Conservation (phyloP, 768 basidiomycete species). For the Boletales sp. region DNA sequence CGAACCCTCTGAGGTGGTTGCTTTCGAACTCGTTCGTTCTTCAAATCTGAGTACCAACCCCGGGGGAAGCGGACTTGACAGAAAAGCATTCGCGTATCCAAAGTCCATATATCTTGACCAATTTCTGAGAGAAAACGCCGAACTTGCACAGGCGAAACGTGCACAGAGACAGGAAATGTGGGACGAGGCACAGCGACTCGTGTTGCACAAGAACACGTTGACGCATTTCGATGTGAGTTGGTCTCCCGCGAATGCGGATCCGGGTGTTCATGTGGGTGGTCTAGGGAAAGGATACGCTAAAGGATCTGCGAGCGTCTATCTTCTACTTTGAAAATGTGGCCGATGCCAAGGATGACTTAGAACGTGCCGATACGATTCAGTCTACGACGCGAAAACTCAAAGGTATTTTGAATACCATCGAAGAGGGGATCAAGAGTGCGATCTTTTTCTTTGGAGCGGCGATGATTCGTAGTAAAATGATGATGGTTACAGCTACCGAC, state of each 20-base stretch:
- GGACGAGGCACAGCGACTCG: conserved; percentile 47
- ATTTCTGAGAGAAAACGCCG: conserved; percentile 58
- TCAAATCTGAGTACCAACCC: conserved; percentile 10
- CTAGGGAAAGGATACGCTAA: conserved; percentile 61
- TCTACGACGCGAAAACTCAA: conserved; percentile 49
- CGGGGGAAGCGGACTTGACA: conserved; percentile 20
- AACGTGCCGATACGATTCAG: conserved; percentile 43
- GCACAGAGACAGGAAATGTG: conserved; percentile 36
- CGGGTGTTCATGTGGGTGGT: neutral
- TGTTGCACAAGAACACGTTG: conserved; percentile 43
- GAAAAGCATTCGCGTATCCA: conserved; percentile 53
- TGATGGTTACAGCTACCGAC: conserved; percentile 46
- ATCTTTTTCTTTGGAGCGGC: neutral
- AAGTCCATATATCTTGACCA: conserved; percentile 68
- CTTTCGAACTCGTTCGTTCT: conserved; percentile 47
- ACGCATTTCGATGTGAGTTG: conserved; percentile 53
- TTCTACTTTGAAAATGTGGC: conserved; percentile 74
- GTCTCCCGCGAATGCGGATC: neutral
- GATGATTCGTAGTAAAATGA: neutral
- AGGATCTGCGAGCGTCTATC: conserved; percentile 57
- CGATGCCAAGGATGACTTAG: conserved; percentile 40
- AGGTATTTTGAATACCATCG: conserved; percentile 47
- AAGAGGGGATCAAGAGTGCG: conserved; percentile 53
- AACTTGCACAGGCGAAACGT: conserved; percentile 37
- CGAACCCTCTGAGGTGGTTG: conserved; percentile 59